Conservation (phyloP, 2,329 filamentous ascomycete genomes). For the Aspergillus tamarii region DNA sequence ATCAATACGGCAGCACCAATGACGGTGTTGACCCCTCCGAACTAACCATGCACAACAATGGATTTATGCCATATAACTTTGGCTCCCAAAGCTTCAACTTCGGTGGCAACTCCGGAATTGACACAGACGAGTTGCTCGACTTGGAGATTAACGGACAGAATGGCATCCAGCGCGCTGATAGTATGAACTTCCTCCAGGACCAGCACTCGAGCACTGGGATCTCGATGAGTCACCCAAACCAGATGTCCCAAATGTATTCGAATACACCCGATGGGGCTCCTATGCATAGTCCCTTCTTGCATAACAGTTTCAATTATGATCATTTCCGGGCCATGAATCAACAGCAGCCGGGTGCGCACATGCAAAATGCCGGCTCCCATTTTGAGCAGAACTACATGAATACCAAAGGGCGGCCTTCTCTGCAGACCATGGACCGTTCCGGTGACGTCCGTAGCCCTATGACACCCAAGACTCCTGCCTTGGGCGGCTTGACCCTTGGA, state of each 20-base stretch:
- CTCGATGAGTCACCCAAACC: conserved; percentile 67
- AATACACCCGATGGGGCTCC: conserved; percentile 90
- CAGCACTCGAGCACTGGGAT: conserved; percentile 57
- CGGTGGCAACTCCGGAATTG: conserved; percentile 72
- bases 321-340: conserved; percentile 72
- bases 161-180: conserved; percentile 37
- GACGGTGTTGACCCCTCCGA: conserved; percentile 81
- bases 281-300: conserved; percentile 85
- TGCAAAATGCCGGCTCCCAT: conserved; percentile 45
- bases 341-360: conserved; percentile 44
- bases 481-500: conserved; percentile 72
- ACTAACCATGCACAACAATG: conserved; percentile 66
- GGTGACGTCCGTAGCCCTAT: conserved; percentile 78
- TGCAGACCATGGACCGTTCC: conserved; percentile 69
- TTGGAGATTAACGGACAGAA: conserved; percentile 48
- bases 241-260: conserved; percentile 76
- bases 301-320: conserved; percentile 72
- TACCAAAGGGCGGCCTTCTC: conserved; percentile 61
- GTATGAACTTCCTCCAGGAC: conserved; percentile 48
- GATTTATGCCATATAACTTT: conserved; percentile 61
- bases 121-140: conserved; percentile 86
- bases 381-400: conserved; percentile 62
- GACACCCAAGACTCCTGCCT: conserved; percentile 81
- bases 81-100: conserved; percentile 72
- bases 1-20: conserved; percentile 58